Evolutionary conservation across 164 flowering plant genomes (phyloP), one percentile per base, ranked within the genome.

Genomic region (Vitis rupestris): DNA sequence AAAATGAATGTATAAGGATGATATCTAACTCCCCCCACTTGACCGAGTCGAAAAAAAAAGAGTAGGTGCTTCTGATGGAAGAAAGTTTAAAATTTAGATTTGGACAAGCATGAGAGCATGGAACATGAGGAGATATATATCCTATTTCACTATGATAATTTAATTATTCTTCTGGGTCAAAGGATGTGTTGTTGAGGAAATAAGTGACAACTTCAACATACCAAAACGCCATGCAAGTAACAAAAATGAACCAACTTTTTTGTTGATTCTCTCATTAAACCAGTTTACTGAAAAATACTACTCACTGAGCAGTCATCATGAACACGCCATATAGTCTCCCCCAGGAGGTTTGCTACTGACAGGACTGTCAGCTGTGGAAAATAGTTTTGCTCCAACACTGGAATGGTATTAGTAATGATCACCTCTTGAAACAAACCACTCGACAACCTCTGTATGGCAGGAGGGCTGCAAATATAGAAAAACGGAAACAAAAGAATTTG

Each of bases 301-400:
- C 98, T 94, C 80, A 94, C 97, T 66, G 98, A 84, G 73, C 91
- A 90, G 82, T 94, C 98, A 82, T 94, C 98, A 79, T 94, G 97
- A 70, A 88, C 98, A 54, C 94, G 97, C 97, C 95, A 89, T 77
- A 86, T 90, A 59, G 97, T 88, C 85, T 91, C 96, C 37, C 95
- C 98, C 72, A 90, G 75, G 13, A 92, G 89, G 81, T 92, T 92
- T 74, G 96, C 96, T 9, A 92, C 95, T 13, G 97, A 91, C 69
- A 92, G 71, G 58, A 91, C 76, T 9, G 97, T 91, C 65, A 89
- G 81, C 78, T 91, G 97, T 11, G 97, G 94, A 67, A 90, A 92
- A 69, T 89, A 90, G 69, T 90, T 88, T 76, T 88, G 50, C 84
- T 91, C 94, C 65, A 72, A 57, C 66, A 90, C 82, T 0, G 97